Conservation (phyloP, 306 rosid species). For the Prunus mongolica region DNA sequence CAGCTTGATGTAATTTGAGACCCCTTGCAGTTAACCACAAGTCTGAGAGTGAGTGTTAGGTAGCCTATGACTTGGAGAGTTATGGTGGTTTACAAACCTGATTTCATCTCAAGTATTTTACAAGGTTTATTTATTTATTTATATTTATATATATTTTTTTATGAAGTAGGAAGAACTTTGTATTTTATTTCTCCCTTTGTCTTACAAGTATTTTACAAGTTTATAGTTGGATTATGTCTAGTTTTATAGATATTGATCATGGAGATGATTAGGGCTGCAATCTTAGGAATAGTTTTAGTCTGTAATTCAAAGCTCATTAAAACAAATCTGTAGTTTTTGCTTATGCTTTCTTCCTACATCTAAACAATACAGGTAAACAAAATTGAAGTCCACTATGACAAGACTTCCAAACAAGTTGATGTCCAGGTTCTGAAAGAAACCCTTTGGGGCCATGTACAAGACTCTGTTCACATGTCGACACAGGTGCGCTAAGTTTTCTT, state of each 20-base stretch:
- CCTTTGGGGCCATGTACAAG: constrained; percentile 76
- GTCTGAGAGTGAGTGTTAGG: not conserved
- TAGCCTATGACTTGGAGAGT: constrained; percentile 2
- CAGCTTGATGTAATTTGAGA: not conserved
- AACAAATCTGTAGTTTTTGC: constrained; percentile 9
- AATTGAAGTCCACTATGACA: constrained; percentile 89
- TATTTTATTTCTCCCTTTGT: too few species aligned
- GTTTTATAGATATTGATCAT: not conserved
- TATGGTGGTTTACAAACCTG: not conserved
- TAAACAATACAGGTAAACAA: constrained; percentile 65
- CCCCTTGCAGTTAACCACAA: not conserved
- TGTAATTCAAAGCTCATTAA: not conserved
- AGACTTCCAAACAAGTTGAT: constrained; percentile 91
- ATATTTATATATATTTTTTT: too few species aligned
- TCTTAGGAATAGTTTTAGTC: not conserved
- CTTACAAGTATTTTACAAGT: too few species aligned
- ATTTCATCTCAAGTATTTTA: not conserved
- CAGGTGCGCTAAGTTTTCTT: constrained; percentile 48
- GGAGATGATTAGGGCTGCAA: not conserved
- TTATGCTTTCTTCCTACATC: constrained; percentile 22
- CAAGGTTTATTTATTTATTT: not conserved
- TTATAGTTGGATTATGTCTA: not conserved
- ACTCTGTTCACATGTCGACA: constrained; percentile 34
- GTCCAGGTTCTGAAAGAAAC: constrained; percentile 80
- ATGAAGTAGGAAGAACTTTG: too few species aligned